Evolutionary conservation across 2,329 filamentous ascomycete species (phyloP).

Genomic region (Hypomyces perniciosus): DNA sequence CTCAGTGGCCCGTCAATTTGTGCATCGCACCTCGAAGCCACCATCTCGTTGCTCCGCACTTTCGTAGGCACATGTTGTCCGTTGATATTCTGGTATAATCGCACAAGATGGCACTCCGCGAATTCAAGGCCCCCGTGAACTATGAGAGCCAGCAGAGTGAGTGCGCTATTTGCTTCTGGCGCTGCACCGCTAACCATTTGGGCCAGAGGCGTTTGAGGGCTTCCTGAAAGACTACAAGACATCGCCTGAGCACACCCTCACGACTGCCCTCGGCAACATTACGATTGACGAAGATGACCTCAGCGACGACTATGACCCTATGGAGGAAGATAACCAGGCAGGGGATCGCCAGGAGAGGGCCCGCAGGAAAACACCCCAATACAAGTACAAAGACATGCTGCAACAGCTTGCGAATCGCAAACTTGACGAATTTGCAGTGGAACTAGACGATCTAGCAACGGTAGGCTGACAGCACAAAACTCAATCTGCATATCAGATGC

Average conservation of each 20-base stretch:
- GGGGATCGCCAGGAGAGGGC: constrained; percentile 44
- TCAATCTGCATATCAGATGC: constrained; percentile 14
- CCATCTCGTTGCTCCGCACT: neutral
- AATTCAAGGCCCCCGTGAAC: constrained; percentile 71
- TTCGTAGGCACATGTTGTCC: constrained; percentile 14
- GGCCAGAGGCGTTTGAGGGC: constrained; percentile 70
- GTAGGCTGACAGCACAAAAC: constrained; percentile 40
- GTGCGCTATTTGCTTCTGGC: constrained; percentile 23
- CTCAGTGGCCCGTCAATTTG: constrained; percentile 29
- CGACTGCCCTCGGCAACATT: constrained; percentile 76
- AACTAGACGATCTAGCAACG: constrained; percentile 77
- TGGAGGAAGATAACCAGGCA: constrained; percentile 70
- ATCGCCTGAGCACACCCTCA: constrained; percentile 61
- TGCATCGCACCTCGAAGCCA: constrained; percentile 17
- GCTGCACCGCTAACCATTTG: constrained; percentile 23
- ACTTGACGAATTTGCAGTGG: constrained; percentile 71
- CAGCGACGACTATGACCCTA: constrained; percentile 88
- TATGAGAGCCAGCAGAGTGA: constrained; percentile 81
- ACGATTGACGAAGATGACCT: constrained; percentile 81
- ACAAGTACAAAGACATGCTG: constrained; percentile 84
- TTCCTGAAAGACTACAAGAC: constrained; percentile 89
- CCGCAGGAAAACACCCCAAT: constrained; percentile 52
- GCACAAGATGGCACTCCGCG: constrained; percentile 73
- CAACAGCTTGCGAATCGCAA: constrained; percentile 81
- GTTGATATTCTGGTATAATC: constrained; percentile 17